phyloP scores from a whole-genome alignment of 2,329 filamentous ascomycete species.

The Pestalotiopsis sp. region DNA sequence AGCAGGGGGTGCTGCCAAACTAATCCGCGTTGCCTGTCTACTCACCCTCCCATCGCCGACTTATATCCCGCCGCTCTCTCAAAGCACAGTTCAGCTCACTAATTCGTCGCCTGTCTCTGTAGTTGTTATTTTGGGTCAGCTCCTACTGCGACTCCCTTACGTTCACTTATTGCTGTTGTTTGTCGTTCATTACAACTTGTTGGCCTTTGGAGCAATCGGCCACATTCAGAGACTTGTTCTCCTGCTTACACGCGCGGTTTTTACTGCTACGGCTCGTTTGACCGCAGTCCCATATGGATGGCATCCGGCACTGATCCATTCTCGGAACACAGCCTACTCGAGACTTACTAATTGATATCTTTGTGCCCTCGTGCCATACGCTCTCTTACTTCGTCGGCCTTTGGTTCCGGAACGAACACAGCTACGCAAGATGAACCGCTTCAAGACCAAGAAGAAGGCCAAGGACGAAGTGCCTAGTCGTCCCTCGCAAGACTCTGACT shows the following conservation, averaged over 20 bases:
- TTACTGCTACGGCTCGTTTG: neutral
- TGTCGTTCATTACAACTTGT: neutral
- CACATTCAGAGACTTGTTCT: neutral
- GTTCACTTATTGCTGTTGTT: neutral
- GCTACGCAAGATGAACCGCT: conserved; percentile 68
- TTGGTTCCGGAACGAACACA: neutral
- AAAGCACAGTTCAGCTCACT: neutral
- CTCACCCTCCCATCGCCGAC: neutral
- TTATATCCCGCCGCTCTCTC: neutral
- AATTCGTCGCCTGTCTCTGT: neutral
- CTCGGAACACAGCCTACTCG: neutral
- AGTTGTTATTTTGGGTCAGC: neutral
- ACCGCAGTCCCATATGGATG: neutral
- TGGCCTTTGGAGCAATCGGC: neutral
- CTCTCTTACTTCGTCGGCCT: neutral
- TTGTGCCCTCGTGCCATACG: neutral
- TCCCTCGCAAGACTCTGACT: conserved; percentile 58
- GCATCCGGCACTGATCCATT: neutral
- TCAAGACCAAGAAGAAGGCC: conserved; percentile 72
- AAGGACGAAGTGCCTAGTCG: conserved; percentile 58
- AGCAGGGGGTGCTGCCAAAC: neutral
- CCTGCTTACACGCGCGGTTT: neutral
- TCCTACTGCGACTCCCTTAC: neutral
- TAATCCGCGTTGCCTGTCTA: neutral
- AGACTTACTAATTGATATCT: neutral